These are phyloP conservation scores for Gamsiella multidivaricata DNA, from an alignment of 192 early-diverging fungal genomes.

Conservation along the genomic window DNA sequence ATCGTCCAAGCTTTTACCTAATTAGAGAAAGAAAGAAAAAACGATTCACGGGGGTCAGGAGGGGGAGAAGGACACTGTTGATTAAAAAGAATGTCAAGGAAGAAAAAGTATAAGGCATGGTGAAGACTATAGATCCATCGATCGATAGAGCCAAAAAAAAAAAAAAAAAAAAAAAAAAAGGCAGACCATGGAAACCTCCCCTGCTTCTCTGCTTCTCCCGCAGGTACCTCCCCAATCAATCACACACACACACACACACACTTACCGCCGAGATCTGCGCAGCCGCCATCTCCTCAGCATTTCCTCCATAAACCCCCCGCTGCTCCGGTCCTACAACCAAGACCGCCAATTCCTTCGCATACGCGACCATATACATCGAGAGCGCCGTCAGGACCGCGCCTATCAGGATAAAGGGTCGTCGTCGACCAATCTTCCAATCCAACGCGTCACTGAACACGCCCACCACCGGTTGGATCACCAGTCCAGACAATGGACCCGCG, in stretches of 20 bases:
- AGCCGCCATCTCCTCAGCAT: too few relatives aligned
- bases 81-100: too few relatives aligned
- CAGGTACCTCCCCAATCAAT: too few relatives aligned
- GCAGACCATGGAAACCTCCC: neutral
- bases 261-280: too few relatives aligned
- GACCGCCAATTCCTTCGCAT: conserved; percentile 72
- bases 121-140: neutral
- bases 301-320: too few relatives aligned
- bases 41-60: neutral
- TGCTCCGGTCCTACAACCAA: conserved; percentile 8
- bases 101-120: too few relatives aligned
- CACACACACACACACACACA: too few relatives aligned
- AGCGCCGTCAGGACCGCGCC: conserved; percentile 71
- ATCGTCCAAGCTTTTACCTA: conserved; percentile 64
- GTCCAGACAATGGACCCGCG: conserved; percentile 80
- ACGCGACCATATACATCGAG: conserved; percentile 79
- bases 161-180: neutral
- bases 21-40: neutral
- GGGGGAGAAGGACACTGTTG: too few relatives aligned
- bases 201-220: neutral
- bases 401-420: conserved; percentile 86
- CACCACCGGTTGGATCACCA: conserved; percentile 79
- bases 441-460: conserved; percentile 86
- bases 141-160: neutral
- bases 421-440: conserved; percentile 76